Conservation (phyloP, 352 stramenopile species). For the Hyaloperonospora brassicae region DNA sequence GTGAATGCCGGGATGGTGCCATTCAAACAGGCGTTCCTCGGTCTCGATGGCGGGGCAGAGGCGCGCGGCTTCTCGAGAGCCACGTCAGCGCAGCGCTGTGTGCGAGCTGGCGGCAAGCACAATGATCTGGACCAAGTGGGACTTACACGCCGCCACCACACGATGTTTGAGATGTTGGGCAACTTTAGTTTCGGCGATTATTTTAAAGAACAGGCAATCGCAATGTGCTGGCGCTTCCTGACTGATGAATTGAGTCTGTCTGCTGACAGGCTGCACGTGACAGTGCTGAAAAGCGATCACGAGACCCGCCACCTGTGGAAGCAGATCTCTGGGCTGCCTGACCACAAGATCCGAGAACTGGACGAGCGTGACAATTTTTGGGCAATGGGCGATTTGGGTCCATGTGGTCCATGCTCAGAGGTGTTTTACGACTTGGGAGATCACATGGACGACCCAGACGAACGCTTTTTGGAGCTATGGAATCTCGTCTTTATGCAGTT, state of each 20-base stretch:
- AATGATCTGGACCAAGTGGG: conserved; percentile 98
- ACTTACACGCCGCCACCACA: conserved; percentile 96
- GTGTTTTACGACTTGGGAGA: conserved; percentile 92
- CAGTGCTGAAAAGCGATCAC: conserved; percentile 55
- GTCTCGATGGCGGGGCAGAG: conserved; percentile 37
- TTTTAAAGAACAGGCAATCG: conserved; percentile 95
- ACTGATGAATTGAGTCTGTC: conserved; percentile 80
- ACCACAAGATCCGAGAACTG: conserved; percentile 48
- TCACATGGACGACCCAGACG: conserved; percentile 71
- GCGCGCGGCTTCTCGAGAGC: conserved; percentile 83
- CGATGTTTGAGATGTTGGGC: conserved; percentile 98
- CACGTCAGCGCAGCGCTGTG: conserved; percentile 94
- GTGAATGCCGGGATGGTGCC: conserved; percentile 97
- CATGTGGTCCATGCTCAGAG: conserved; percentile 91
- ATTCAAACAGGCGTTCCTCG: conserved; percentile 87
- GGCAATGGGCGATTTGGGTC: conserved; percentile 92
- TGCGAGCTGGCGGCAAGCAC: conserved; percentile 96
- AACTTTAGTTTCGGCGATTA: conserved; percentile 98
- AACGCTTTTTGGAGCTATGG: conserved; percentile 91
- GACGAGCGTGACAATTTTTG: conserved; percentile 95
- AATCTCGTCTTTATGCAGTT: conserved; percentile 98
- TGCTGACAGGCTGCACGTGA: conserved; percentile 52
- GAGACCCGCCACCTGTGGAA: conserved; percentile 53
- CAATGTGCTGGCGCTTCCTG: conserved; percentile 91
- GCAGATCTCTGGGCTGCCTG: conserved; percentile 40